Evolutionary conservation across 2,329 filamentous ascomycete species (phyloP).

Genomic region (Cladosporium velox): DNA sequence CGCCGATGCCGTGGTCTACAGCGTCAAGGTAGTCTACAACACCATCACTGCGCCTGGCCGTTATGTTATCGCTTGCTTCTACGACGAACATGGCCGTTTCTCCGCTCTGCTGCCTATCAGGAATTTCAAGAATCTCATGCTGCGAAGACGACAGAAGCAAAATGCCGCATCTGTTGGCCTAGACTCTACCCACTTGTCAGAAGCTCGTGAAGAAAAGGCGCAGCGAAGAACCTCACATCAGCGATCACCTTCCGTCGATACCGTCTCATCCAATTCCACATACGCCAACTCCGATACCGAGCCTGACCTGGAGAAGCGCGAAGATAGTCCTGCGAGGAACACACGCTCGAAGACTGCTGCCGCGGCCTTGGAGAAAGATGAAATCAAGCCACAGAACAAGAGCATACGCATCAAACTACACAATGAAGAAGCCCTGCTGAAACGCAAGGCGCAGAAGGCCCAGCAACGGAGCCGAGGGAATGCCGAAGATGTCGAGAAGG

Average conservation of each 20-base stretch:
- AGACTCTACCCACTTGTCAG: conserved; percentile 35
- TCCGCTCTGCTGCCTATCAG: conserved; percentile 73
- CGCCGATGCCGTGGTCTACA: conserved; percentile 70
- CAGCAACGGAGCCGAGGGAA: conserved; percentile 31
- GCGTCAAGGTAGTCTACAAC: conserved; percentile 75
- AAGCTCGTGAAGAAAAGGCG: conserved; percentile 36
- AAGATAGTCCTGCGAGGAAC: conserved; percentile 54
- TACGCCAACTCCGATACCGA: conserved; percentile 68
- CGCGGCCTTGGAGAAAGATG: conserved; percentile 54
- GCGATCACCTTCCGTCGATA: conserved; percentile 45
- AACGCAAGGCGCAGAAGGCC: conserved; percentile 67
- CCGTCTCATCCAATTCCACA: conserved; percentile 53
- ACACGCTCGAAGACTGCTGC: conserved; percentile 63
- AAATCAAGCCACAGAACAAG: conserved; percentile 67
- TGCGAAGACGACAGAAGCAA: conserved; percentile 7
- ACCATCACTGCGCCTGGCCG: conserved; percentile 77
- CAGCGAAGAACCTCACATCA: conserved; percentile 37
- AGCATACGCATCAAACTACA: conserved; percentile 91
- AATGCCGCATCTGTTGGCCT: conserved; percentile 31
- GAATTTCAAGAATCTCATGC: conserved; percentile 52
- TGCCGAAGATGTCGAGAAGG: conserved; percentile 44
- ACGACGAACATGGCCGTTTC: conserved; percentile 76
- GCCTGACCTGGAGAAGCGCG: conserved; percentile 52
- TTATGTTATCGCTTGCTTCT: conserved; percentile 81
- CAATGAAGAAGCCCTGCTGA: conserved; percentile 65